Percentiles rank a stretch among this genome's conserved stretches.
Conservation (phyloP, 1,139 yeast species). For the Zygosaccharomyces sapae region DNA sequence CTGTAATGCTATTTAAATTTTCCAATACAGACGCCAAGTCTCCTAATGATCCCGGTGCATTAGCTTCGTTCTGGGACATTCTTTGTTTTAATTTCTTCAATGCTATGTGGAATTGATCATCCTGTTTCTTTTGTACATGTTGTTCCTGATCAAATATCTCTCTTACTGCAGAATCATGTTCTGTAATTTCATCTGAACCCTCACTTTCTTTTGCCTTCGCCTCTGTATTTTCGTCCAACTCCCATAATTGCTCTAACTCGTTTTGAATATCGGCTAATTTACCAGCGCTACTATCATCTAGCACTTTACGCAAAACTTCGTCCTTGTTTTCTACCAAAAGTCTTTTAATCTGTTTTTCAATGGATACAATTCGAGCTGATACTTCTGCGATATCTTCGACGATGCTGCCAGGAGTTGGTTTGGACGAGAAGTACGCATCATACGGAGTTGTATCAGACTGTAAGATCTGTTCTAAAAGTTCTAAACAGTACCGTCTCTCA, state of each 20-base stretch:
- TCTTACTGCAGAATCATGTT: conserved; percentile 10
- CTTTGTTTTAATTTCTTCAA: conserved; percentile 30
- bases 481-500: conserved; percentile 17
- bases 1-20: conserved; percentile 69
- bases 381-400: conserved; percentile 48
- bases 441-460: conserved; percentile 25
- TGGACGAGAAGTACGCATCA: conserved; percentile 30
- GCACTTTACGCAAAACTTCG: conserved; percentile 36
- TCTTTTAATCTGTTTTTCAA: conserved; percentile 39
- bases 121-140: conserved; percentile 20
- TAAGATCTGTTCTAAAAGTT: conserved; percentile 21
- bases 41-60: conserved; percentile 19
- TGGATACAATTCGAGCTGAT: conserved; percentile 40
- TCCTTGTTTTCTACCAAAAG: conserved; percentile 35
- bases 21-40: conserved; percentile 47
- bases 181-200: conserved; percentile 1
- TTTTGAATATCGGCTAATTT: conserved; percentile 31
- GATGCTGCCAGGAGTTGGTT: conserved; percentile 32
- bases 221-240: conserved; percentile 32
- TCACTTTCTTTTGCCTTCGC: conserved; percentile 14
- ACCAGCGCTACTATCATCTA: conserved; percentile 27
- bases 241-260: conserved; percentile 37
- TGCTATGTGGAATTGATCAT: conserved; percentile 36
- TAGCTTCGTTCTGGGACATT: conserved; percentile 15
- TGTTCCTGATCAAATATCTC: conserved; percentile 21